Base-by-base conservation (phyloP, 768 basidiomycete species). In the Leccinum disarticulatum region DNA sequence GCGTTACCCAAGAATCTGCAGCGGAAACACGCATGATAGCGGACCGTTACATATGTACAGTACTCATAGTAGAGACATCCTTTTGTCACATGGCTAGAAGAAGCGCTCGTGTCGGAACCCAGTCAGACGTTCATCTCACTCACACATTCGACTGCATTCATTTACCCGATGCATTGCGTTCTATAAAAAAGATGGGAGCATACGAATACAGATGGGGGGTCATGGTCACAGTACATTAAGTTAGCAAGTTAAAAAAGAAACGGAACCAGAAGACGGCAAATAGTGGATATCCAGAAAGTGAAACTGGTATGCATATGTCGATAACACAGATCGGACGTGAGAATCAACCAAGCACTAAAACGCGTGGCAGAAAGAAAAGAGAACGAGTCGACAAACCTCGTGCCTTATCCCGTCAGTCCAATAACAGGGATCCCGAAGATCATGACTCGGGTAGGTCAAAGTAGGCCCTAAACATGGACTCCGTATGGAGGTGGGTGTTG, bases 391-490 rank as follows among this genome's bases (percentile, higher is more conserved):
- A 56, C 25, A 33, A 17, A 55, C 53, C 48, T 19, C 22, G 14
- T 41, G 27, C 15, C 25, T 33, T 7, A 33, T 28, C 4, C 17
- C 49, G 27, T 19, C 22, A 56, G 7, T 49, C 48, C 25, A 49
- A 41, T 43, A 51, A 15, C 11, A 2, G 28, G 30, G 2, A 36
- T 9, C 13, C 33, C 33, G 33, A 13, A 13, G 33, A 55, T 73
- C 62, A 73, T 43, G 63, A 79, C 56, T 85, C 87, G 54, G 78
- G 77, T 53, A 91, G 78, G 61, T 93, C 88, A 68, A 95, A 98
- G 74, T 98, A 98, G 43, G 83, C 76, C 70, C 87, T 85, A 77
- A 98, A 98, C 88, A 95, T 93, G 15, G 91, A 85, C 72, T 98
- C 97, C 62, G 81, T 79, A 54, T 86, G 80, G 46, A 98, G 79